These are phyloP conservation scores for Boeremia lycopersici DNA, from an alignment of 2,329 filamentous ascomycete genomes.

Conservation along the genomic window DNA sequence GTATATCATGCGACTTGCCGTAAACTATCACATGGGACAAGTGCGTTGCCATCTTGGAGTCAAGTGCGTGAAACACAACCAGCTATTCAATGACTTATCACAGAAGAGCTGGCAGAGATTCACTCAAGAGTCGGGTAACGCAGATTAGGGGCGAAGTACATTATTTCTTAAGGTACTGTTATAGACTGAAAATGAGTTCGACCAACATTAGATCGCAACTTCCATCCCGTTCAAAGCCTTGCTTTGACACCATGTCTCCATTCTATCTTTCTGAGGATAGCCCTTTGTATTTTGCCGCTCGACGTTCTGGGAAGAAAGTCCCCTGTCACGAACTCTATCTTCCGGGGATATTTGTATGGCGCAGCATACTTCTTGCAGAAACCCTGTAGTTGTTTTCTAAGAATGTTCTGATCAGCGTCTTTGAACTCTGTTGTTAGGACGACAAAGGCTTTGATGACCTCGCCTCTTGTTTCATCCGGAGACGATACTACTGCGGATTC, in stretches of 20 bases:
- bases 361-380: conserved; percentile 14
- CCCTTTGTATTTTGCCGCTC: conserved; percentile 4
- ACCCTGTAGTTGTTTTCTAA: conserved; percentile 5
- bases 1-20: too few species aligned
- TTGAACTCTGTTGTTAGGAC: conserved; percentile 8
- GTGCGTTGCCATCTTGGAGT: too few species aligned
- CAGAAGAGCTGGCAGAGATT: too few species aligned
- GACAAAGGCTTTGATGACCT: conserved; percentile 16
- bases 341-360: conserved; percentile 15
- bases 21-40: too few species aligned
- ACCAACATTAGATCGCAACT: too few species aligned
- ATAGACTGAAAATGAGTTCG: too few species aligned
- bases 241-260: neutral
- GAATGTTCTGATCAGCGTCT: neutral
- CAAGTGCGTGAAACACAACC: too few species aligned
- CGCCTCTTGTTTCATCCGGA: conserved; percentile 10
- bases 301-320: conserved; percentile 6
- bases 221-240: neutral
- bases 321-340: conserved; percentile 3
- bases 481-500: conserved; percentile 13
- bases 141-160: too few species aligned
- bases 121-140: too few species aligned
- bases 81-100: too few species aligned
- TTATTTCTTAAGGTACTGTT: too few species aligned
- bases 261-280: neutral